A percentile compares a stretch with the other conserved stretches of the same genome.
Conservation (phyloP, 164 flowering plant species). For the Vitis rupestris region DNA sequence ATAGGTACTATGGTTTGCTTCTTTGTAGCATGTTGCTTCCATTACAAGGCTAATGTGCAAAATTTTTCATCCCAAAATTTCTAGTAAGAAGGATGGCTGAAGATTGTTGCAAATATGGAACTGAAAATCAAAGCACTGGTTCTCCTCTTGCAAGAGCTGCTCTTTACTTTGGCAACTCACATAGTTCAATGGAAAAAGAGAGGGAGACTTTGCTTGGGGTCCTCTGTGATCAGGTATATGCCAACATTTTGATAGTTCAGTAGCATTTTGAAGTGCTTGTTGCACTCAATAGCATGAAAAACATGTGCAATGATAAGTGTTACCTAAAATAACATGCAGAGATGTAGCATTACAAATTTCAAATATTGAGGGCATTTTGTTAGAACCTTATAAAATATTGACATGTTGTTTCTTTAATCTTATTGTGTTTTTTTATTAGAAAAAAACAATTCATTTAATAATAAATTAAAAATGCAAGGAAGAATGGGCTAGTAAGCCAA, state of each 20-base stretch:
- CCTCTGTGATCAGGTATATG: slow-evolving; percentile 55
- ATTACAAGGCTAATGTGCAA: slow-evolving; percentile 14
- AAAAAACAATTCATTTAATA: too few relatives aligned
- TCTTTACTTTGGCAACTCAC: slow-evolving; percentile 57
- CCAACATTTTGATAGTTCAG: background rate
- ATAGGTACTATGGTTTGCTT: slow-evolving; percentile 42
- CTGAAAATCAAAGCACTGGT: slow-evolving; percentile 39
- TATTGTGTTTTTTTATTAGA: too few relatives aligned
- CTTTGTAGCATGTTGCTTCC: slow-evolving; percentile 1
- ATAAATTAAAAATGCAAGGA: too few relatives aligned
- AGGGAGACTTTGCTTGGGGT: slow-evolving; percentile 47
- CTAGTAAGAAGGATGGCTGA: slow-evolving; percentile 64
- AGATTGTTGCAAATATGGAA: slow-evolving; percentile 67
- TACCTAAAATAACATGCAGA: too few relatives aligned
- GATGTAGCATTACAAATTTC: too few relatives aligned
- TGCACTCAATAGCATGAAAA: too few relatives aligned
- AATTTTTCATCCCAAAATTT: slow-evolving; percentile 6
- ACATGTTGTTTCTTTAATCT: too few relatives aligned
- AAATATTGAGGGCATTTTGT: too few relatives aligned
- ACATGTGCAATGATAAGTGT: too few relatives aligned
- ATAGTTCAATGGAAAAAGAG: slow-evolving; percentile 56
- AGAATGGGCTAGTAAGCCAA: too few relatives aligned
- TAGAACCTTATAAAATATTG: too few relatives aligned
- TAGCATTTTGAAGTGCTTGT: too few relatives aligned
- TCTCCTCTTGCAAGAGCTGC: slow-evolving; percentile 54